Evolutionary conservation across 768 basidiomycete species (phyloP).

Genomic region (Collybia nuda): DNA sequence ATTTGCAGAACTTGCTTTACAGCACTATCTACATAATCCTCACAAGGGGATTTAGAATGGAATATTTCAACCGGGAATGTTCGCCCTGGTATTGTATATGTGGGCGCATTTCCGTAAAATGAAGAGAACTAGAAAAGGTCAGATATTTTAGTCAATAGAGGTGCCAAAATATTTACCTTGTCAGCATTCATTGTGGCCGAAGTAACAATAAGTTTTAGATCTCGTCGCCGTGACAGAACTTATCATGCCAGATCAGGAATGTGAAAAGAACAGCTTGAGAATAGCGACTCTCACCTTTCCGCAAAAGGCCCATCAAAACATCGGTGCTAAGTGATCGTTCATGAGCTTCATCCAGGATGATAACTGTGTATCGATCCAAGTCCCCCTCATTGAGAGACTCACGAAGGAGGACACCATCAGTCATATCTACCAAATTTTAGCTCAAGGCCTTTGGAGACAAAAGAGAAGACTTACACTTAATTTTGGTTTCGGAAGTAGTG

Average conservation of each 20-base stretch:
- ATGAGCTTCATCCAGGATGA: slow-evolving; percentile 99
- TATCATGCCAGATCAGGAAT: neutral
- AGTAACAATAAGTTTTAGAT: slow-evolving; percentile 95
- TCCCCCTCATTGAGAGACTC: slow-evolving; percentile 99
- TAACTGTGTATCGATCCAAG: slow-evolving; percentile 92
- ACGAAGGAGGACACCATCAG: slow-evolving; percentile 96
- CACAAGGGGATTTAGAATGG: slow-evolving; percentile 96
- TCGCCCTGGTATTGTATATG: slow-evolving; percentile 86
- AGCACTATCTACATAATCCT: slow-evolving; percentile 97
- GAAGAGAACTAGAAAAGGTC: slow-evolving; percentile 70
- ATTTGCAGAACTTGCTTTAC: slow-evolving; percentile 99
- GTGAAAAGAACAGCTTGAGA: too few species aligned
- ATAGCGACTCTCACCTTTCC: slow-evolving; percentile 67
- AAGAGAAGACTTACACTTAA: slow-evolving; percentile 73
- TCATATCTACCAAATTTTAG: slow-evolving; percentile 72
- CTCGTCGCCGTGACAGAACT: slow-evolving; percentile 88
- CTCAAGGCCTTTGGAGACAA: too few species aligned
- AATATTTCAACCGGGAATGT: slow-evolving; percentile 98
- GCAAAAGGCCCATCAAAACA: slow-evolving; percentile 93
- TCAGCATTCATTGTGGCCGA: slow-evolving; percentile 99
- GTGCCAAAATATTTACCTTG: slow-evolving; percentile 57
- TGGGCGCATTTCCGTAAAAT: slow-evolving; percentile 95
- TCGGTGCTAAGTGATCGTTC: slow-evolving; percentile 97
- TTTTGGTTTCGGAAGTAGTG: slow-evolving; percentile 90
- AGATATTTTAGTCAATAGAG: neutral